phyloP scores from a whole-genome alignment of 2,329 filamentous ascomycete species.

The Arthrocladium fulminans region DNA sequence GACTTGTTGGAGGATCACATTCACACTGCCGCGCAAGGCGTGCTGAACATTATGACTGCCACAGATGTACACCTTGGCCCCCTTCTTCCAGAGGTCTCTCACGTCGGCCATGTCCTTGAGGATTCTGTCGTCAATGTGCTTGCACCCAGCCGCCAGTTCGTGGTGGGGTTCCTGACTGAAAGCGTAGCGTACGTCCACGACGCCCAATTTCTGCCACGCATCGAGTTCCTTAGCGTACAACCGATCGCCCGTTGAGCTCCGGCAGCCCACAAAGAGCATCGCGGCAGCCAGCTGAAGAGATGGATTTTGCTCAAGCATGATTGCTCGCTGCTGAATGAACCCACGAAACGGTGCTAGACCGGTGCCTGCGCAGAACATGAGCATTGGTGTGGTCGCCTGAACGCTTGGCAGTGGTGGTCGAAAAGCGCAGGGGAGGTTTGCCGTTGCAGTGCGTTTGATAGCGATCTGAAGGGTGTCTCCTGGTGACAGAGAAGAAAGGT shows the following conservation, averaged over 20 bases:
- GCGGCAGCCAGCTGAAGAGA: conserved; percentile 45
- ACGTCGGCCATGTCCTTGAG: neutral
- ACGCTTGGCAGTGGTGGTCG: conserved; percentile 36
- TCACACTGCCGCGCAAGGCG: too few species aligned
- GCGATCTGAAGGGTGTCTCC: conserved; percentile 29
- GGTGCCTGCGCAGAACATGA: conserved; percentile 46
- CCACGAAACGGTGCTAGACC: conserved; percentile 42
- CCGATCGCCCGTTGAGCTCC: conserved; percentile 46
- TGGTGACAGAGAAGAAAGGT: conserved; percentile 48
- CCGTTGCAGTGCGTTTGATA: conserved; percentile 23
- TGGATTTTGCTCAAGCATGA: conserved; percentile 39
- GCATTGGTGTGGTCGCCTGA: conserved; percentile 33
- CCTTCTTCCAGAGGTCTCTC: neutral
- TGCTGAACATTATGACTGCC: too few species aligned
- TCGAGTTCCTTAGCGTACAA: conserved; percentile 46
- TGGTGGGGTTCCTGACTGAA: conserved; percentile 3
- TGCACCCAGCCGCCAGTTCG: neutral
- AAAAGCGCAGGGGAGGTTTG: too few species aligned
- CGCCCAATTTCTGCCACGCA: neutral
- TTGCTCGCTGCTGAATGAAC: too few species aligned
- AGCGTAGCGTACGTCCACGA: neutral
- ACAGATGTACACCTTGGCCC: conserved; percentile 1
- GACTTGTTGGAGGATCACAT: too few species aligned
- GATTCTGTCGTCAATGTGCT: neutral
- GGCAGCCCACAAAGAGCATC: conserved; percentile 59